Evolutionary conservation across 2,329 filamentous ascomycete genomes (phyloP), one percentile per base, ranked within the genome.

Genomic region (Sclerotinia trifoliorum): DNA sequence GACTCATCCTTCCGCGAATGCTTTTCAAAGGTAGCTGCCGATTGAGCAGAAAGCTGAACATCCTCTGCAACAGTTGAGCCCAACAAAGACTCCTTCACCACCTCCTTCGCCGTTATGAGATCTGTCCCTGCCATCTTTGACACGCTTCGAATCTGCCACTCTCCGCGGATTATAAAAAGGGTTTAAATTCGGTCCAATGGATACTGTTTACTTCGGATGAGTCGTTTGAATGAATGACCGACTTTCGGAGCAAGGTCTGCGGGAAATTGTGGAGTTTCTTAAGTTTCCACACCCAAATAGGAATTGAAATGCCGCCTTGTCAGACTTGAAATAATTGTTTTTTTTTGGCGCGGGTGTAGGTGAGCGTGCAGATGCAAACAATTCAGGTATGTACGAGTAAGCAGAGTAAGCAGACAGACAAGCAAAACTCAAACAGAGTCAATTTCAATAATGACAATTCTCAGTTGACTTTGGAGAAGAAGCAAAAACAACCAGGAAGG

Each of bases 31-130:
- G 88, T 88, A 68, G 88, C 83, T 80, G 89, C 91, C 72, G 90
- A 89, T 79, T 94, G 89, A 70, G 86, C 84, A 61, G 93, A 93
- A 73, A 94, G 81, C 78, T 90, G 84, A 42, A 84, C 80, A 11
- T 82, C 80, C 39, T 52, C 60, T 5, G 57, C 51, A 74, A 85
- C 81, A 68, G 84, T 81, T 5, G 79, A 78, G 74, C 92, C 93
- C 70, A 95, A 81, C 75, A 97, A 84, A 74, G 86, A 87, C 82
- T 94, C 92, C 82, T 93, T 96, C 78, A 96, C 88, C 70, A 85
- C 84, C 79, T 90, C 89, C 79, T 77, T 78, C 44, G 73, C 75
- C 68, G 71, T 74, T 10, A 68, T 71, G 66, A 77, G 62, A 56
- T 74, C 73, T 54, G 75, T 61, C 76, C 73, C 72, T 42, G 75